These are phyloP conservation scores for Xylariaceae sp. DNA, from an alignment of 2,329 filamentous ascomycete genomes.

Conservation along the genomic window DNA sequence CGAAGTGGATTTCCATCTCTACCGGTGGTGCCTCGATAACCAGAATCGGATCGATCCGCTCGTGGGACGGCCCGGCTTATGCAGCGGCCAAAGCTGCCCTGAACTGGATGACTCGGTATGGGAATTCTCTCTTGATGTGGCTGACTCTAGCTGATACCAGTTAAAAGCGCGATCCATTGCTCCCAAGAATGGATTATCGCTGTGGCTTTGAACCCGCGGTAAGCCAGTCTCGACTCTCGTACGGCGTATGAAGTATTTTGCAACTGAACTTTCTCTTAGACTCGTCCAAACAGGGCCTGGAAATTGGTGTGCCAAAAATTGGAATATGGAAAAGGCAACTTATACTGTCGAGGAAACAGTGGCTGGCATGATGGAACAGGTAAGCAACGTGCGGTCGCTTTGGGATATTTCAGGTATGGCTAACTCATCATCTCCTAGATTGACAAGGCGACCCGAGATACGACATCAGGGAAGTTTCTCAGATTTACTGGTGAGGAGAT, in stretches of 20 bases:
- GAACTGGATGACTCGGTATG: conserved; percentile 6
- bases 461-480: conserved; percentile 11
- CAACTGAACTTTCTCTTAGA: conserved; percentile 3
- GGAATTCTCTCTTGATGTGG: no score
- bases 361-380: conserved; percentile 14
- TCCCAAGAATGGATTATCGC: background rate
- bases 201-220: background rate
- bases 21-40: conserved; percentile 3
- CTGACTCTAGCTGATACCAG: background rate
- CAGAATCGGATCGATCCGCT: background rate
- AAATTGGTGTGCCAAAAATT: conserved; percentile 14
- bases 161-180: background rate
- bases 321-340: conserved; percentile 15
- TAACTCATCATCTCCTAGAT: conserved; percentile 9
- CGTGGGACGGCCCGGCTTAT: conserved; percentile 1
- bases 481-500: conserved; percentile 11
- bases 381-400: conserved; percentile 4
- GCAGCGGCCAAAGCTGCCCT: conserved; percentile 1
- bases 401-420: background rate
- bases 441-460: conserved; percentile 12
- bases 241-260: background rate
- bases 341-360: conserved; percentile 17
- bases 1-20: conserved; percentile 3
- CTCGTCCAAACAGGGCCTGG: conserved; percentile 17
- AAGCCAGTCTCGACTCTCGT: background rate